phyloP scores from a whole-genome alignment of 495 filamentous ascomycete genomes.

The Filosporella fistucella region DNA sequence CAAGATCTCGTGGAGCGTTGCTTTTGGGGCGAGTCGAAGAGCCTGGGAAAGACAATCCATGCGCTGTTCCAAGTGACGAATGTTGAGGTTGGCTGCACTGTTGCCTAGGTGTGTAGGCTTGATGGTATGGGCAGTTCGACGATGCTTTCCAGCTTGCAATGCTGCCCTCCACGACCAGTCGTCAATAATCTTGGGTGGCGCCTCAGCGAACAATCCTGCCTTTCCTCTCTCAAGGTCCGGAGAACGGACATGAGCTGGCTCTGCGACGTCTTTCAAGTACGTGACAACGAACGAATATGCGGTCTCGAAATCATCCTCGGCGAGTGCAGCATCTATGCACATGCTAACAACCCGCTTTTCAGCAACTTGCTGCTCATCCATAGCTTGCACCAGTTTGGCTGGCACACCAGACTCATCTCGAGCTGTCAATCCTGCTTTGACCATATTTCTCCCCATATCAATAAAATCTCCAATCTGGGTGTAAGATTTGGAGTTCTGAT shows the following conservation, averaged over 20 bases:
- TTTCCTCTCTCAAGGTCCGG: constrained; percentile 23
- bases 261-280: constrained; percentile 34
- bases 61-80: constrained; percentile 71
- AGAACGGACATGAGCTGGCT: constrained; percentile 31
- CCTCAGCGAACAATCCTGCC: constrained; percentile 10
- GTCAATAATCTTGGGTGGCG: constrained; percentile 44
- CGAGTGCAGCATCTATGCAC: constrained; percentile 82
- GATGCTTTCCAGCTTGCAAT: constrained; percentile 80
- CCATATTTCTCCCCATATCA: constrained; percentile 70
- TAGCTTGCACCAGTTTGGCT: constrained; percentile 3
- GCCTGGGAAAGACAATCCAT: constrained; percentile 88
- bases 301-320: constrained; percentile 90
- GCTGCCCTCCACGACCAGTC: constrained; percentile 92
- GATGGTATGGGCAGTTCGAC: constrained; percentile 40
- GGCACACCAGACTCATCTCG: background rate
- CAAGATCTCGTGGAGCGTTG: constrained; percentile 78
- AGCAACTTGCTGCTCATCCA: constrained; percentile 28
- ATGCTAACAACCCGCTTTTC: constrained; percentile 76
- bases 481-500: constrained; percentile 83
- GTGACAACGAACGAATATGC: constrained; percentile 93
- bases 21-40: constrained; percentile 72
- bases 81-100: constrained; percentile 44
- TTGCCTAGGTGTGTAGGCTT: constrained; percentile 49
- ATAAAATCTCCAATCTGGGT: constrained; percentile 82
- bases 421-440: constrained; percentile 58